These are phyloP conservation scores for Rhynchospora pubera DNA, from an alignment of 176 grass and related monocot genomes.

Conservation along the genomic window DNA sequence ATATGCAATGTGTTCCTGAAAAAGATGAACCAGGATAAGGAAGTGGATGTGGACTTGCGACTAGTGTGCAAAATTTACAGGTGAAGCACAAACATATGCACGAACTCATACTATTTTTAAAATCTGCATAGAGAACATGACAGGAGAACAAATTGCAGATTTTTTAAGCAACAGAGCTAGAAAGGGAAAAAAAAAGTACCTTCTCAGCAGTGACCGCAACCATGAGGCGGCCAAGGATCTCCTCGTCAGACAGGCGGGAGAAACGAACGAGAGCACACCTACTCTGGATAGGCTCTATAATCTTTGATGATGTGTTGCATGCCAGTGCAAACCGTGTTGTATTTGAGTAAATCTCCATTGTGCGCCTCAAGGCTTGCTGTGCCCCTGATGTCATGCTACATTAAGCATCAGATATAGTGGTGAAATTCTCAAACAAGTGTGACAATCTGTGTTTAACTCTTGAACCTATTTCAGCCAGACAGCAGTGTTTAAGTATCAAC, in stretches of 20 bases:
- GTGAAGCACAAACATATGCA: not conserved
- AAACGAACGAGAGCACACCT: constrained; percentile 90
- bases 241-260: constrained; percentile 84
- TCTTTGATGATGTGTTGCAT: constrained; percentile 96
- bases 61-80: not conserved
- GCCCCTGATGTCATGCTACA: constrained; percentile 95
- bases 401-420: not conserved
- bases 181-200: constrained; percentile 30
- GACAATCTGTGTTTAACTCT: not conserved
- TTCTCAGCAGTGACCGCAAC: constrained; percentile 82
- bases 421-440: not conserved
- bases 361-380: constrained; percentile 88
- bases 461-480: not conserved
- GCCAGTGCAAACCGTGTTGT: constrained; percentile 92
- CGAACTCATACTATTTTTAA: not conserved
- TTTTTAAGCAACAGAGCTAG: not conserved
- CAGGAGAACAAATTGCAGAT: not conserved
- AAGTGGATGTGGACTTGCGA: not conserved
- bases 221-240: constrained; percentile 89
- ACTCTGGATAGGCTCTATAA: constrained; percentile 98
- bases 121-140: not conserved
- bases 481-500: not conserved
- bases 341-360: constrained; percentile 98
- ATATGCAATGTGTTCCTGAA: not conserved
- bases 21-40: not conserved